Conservation (phyloP, 805 yeast species). For the Yarrowia sp. region DNA sequence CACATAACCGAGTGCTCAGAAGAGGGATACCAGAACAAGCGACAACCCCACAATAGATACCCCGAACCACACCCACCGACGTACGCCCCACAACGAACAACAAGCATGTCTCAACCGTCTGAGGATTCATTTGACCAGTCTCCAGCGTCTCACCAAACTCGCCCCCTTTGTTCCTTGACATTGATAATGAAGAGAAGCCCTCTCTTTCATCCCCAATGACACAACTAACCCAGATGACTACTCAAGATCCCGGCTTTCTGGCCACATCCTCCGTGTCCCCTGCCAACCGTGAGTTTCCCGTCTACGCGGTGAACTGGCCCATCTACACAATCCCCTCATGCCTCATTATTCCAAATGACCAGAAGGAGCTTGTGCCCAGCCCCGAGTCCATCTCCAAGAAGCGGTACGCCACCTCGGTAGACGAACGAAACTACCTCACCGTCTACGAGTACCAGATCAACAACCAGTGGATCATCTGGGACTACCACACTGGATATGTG, state of each 20-base stretch:
- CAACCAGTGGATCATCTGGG: conserved; percentile 81
- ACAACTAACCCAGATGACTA: conserved; percentile 10
- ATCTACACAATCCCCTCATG: conserved; percentile 32
- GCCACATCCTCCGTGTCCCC: conserved; percentile 18
- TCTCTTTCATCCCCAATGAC: not conserved
- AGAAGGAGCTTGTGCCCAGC: conserved; percentile 29
- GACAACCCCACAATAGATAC: not conserved
- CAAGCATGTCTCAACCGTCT: no score
- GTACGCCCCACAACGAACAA: not conserved
- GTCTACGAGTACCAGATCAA: conserved; percentile 71
- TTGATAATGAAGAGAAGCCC: no score
- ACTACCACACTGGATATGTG: conserved; percentile 77
- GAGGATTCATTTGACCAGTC: no score
- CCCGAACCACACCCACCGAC: not conserved
- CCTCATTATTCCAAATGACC: conserved; percentile 25
- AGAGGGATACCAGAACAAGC: not conserved
- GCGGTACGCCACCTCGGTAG: conserved; percentile 66
- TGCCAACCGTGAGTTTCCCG: conserved; percentile 12
- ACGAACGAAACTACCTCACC: conserved; percentile 64
- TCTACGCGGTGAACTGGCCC: conserved; percentile 37
- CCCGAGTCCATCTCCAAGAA: conserved; percentile 31
- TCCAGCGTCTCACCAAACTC: no score
- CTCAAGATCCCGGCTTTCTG: conserved; percentile 22
- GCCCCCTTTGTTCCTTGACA: no score
- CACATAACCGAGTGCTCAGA: not conserved